Evolutionary conservation across 163 green algal species (phyloP).

Genomic region (Trebouxiophyceae sp.): DNA sequence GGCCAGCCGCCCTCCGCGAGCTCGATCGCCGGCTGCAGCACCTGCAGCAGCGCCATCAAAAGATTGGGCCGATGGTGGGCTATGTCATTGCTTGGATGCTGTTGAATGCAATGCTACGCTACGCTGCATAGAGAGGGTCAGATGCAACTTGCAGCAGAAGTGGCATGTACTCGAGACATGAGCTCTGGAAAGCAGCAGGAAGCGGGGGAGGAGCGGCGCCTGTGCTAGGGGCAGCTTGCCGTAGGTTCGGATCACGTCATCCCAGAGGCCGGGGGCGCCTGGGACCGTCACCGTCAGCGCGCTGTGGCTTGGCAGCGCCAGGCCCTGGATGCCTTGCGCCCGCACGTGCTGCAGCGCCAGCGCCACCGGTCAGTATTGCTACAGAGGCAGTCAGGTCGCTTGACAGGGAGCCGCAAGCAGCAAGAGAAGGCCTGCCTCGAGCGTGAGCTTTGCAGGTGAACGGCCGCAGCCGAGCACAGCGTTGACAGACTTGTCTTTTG

Average conservation of each 20-base stretch:
- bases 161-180: too few relatives aligned
- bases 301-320: slow-evolving; percentile 31
- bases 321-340: slow-evolving; percentile 13
- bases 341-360: slow-evolving; percentile 10
- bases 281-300: slow-evolving; percentile 51
- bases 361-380: too few relatives aligned
- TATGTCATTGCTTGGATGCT: too few relatives aligned
- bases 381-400: too few relatives aligned
- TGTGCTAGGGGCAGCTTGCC: slow-evolving; percentile 29
- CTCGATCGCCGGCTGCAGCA: slow-evolving; percentile 54
- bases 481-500: slow-evolving; percentile 30
- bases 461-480: slow-evolving; percentile 46
- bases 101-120: too few relatives aligned
- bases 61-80: not conserved
- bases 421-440: too few relatives aligned
- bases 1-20: slow-evolving; percentile 55
- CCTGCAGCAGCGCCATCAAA: slow-evolving; percentile 22
- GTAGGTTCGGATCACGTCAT: slow-evolving; percentile 39
- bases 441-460: slow-evolving; percentile 36
- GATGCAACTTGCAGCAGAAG: too few relatives aligned
- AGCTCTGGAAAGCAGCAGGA: too few relatives aligned
- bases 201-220: too few relatives aligned
- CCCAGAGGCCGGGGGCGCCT: slow-evolving; percentile 48
- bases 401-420: too few relatives aligned
- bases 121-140: too few relatives aligned